phyloP scores from a whole-genome alignment of 2,329 filamentous ascomycete genomes.

The Leptoxyphium fumago region DNA sequence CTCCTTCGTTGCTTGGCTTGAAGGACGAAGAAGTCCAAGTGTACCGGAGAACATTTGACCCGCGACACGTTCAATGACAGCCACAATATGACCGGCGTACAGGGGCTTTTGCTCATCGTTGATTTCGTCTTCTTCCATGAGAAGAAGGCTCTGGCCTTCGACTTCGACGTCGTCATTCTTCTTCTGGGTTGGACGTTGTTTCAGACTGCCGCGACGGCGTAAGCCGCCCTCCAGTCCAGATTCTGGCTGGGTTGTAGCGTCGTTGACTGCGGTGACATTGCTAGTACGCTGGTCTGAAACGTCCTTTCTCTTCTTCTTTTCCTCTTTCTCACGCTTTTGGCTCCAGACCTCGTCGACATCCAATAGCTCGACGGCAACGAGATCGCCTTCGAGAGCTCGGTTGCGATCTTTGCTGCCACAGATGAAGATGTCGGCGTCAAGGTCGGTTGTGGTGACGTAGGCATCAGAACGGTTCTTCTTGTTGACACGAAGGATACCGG shows the following conservation, averaged over 20 bases:
- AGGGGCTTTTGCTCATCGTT: slow-evolving; percentile 96
- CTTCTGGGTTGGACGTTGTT: slow-evolving; percentile 95
- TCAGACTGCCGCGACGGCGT: slow-evolving; percentile 81
- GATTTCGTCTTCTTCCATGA: slow-evolving; percentile 97
- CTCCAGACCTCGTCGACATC: slow-evolving; percentile 98
- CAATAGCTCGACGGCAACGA: slow-evolving; percentile 88
- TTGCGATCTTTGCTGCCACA: slow-evolving; percentile 98
- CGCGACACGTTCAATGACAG: slow-evolving; percentile 89
- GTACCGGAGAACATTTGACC: slow-evolving; percentile 98
- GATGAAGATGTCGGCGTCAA: slow-evolving; percentile 98
- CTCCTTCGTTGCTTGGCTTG: slow-evolving; percentile 97
- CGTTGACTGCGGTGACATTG: slow-evolving; percentile 51
- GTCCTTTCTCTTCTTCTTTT: slow-evolving; percentile 99
- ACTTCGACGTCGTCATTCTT: slow-evolving; percentile 99
- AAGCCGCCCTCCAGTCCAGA: slow-evolving; percentile 68
- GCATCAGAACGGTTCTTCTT: slow-evolving; percentile 99
- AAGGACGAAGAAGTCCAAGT: slow-evolving; percentile 81
- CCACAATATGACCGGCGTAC: slow-evolving; percentile 92
- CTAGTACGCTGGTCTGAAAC: slow-evolving; percentile 82
- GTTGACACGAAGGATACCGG: slow-evolving; percentile 93
- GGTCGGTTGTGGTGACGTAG: slow-evolving; percentile 85
- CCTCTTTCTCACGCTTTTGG: slow-evolving; percentile 97
- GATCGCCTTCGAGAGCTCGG: slow-evolving; percentile 85
- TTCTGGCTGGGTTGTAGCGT: slow-evolving; percentile 41
- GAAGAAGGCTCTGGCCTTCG: slow-evolving; percentile 86